Base-by-base conservation (phyloP, 257 asterid species). In the Solanum clarkiae region DNA sequence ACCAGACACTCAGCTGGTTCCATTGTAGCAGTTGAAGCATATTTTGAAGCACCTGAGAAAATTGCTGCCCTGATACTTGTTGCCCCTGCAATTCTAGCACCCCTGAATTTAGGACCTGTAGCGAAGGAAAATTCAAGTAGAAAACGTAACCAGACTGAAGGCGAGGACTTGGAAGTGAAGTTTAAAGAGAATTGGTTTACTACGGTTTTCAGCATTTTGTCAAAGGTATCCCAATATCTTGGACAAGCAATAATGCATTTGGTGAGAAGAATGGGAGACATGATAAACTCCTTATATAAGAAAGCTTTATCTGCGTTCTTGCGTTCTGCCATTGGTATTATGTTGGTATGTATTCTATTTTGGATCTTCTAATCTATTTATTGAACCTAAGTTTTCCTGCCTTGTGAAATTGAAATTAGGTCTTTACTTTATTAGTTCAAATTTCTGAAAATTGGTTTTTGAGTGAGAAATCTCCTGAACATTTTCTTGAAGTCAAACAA, bases 1-100 rank as follows among this genome's bases (percentile, higher is more conserved):
- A 81, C 85, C 92, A 96, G 98, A 95, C 98, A 96, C 89, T 96
- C 99, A 79, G 99, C 97, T 42, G 99, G 99, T 83, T 94, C 97
- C 49, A 91, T 94, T 81, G 96, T 95, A 68, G 99, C 99, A 49
- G 91, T 96, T 22, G 97, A 96, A 79, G 88, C 98, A 75, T 96
- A 96, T 88, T 95, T 95, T 59, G 95, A 94, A 93, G 98, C 97
- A 75, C 98, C 98, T 4, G 97, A 96, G 85, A 91, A 92, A 56
- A 93, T 96, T 72, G 98, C 98, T 88, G 99, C 99, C 81, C 91
- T 96, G 85, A 89, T 96, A 88, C 97, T 96, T 22, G 95, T 96
- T 55, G 97, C 97, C 57, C 99, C 99, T 12, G 98, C 99, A 80
- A 92, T 96, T 90, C 26, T 94, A 56, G 94, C 98, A 17, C 98